These are phyloP conservation scores for Reticulascus tulasneorum DNA, from an alignment of 2,329 filamentous ascomycete genomes.

Conservation along the genomic window DNA sequence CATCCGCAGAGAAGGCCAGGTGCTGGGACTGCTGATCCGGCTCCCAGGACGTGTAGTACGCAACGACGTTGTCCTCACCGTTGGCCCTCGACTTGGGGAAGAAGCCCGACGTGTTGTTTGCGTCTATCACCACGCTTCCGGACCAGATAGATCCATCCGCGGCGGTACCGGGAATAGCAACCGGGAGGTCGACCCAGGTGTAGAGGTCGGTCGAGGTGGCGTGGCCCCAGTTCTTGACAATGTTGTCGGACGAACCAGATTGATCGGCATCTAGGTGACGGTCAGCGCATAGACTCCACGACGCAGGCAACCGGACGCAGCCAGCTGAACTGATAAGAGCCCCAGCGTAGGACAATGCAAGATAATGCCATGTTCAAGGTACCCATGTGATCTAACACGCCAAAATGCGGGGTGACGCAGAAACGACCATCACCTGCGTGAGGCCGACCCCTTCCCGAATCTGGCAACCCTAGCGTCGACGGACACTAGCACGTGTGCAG, in stretches of 20 bases:
- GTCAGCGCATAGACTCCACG: not conserved
- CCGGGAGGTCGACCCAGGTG: constrained; percentile 60
- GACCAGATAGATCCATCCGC: constrained; percentile 44
- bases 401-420: constrained; percentile 11
- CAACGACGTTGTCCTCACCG: constrained; percentile 47
- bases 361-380: not conserved
- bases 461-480: constrained; percentile 7
- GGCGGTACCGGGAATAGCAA: constrained; percentile 51
- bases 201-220: constrained; percentile 60
- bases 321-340: not conserved
- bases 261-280: constrained; percentile 17
- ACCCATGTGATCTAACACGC: not conserved
- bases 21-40: constrained; percentile 49
- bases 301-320: not conserved
- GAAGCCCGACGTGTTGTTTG: constrained; percentile 63
- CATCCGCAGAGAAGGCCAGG: constrained; percentile 59
- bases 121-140: constrained; percentile 55
- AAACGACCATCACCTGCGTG: constrained; percentile 11
- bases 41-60: constrained; percentile 34
- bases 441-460: constrained; percentile 7
- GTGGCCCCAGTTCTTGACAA: constrained; percentile 58
- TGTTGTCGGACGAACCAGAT: constrained; percentile 51
- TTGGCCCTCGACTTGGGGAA: constrained; percentile 54
- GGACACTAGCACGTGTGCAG: constrained; percentile 14
- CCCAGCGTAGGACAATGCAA: not conserved